Percentiles rank a stretch among this genome's conserved stretches.
phyloP scores from a whole-genome alignment of 805 yeast genomes.

The Candida pseudofarinosa region DNA sequence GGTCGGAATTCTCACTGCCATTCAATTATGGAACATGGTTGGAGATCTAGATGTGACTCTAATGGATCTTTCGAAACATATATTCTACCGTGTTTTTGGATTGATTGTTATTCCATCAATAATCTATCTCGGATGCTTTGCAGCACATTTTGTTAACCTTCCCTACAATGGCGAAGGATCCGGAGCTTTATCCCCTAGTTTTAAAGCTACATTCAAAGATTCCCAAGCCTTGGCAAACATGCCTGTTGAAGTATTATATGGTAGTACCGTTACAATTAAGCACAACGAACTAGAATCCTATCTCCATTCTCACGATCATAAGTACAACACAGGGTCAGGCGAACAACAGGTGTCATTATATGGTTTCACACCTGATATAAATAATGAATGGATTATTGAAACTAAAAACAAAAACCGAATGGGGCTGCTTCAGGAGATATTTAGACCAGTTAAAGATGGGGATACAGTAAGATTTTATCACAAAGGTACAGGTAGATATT shows the following conservation, averaged over 20 bases:
- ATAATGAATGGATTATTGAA: conserved; percentile 76
- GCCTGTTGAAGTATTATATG: conserved; percentile 68
- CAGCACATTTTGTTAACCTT: conserved; percentile 50
- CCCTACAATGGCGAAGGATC: conserved; percentile 55
- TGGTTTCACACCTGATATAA: conserved; percentile 51
- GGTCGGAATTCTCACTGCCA: conserved; percentile 47
- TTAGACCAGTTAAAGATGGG: conserved; percentile 46
- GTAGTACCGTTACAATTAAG: conserved; percentile 67
- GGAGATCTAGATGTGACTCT: conserved; percentile 61
- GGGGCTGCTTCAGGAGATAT: conserved; percentile 35
- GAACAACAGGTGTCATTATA: conserved; percentile 80
- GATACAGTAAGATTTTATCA: conserved; percentile 68
- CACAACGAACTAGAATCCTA: conserved; percentile 71
- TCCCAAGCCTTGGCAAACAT: conserved; percentile 30
- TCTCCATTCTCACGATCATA: conserved; percentile 69
- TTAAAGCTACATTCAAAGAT: conserved; percentile 54
- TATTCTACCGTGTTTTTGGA: conserved; percentile 34
- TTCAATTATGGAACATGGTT: conserved; percentile 60
- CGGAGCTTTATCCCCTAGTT: conserved; percentile 60
- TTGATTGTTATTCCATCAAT: conserved; percentile 52
- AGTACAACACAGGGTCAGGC: conserved; percentile 61
- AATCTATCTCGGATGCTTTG: conserved; percentile 55
- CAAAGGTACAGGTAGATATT: conserved; percentile 56
- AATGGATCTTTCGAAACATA: conserved; percentile 34
- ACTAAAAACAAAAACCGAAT: conserved; percentile 26